These are phyloP conservation scores for Kodamaea neixiangensis DNA, from an alignment of 805 yeast genomes.

Conservation along the genomic window DNA sequence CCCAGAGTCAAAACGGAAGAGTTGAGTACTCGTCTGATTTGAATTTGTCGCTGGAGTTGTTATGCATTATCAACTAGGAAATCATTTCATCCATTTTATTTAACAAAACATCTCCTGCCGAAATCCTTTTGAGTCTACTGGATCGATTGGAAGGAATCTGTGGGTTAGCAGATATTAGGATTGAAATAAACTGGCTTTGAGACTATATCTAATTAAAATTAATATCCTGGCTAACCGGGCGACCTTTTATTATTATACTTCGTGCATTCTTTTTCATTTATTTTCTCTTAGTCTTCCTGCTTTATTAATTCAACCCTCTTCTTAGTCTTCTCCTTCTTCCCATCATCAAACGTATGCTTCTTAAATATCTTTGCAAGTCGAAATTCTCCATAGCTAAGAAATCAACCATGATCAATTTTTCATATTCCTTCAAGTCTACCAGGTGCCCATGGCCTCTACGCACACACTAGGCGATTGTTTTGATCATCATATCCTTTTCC, in stretches of 20 bases:
- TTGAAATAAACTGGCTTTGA: background rate
- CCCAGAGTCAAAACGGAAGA: no score
- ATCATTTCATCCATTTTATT: no score
- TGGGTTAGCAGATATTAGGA: background rate
- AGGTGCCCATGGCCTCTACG: conserved; percentile 69
- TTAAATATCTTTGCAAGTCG: conserved; percentile 79
- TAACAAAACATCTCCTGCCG: no score
- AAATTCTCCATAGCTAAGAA: conserved; percentile 64
- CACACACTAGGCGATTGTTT: conserved; percentile 67
- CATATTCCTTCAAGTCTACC: conserved; percentile 80
- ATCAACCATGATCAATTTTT: conserved; percentile 75
- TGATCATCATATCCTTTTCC: conserved; percentile 72
- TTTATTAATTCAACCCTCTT: background rate
- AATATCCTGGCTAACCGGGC: background rate
- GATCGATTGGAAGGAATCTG: conserved; percentile 75
- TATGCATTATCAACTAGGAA: no score
- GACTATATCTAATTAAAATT: background rate
- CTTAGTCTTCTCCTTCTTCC: conserved; percentile 1
- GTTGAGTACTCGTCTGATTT: no score
- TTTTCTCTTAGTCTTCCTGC: background rate
- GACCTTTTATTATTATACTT: background rate
- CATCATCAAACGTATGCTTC: conserved; percentile 26
- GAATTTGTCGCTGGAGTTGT: no score
- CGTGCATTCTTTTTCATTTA: background rate
- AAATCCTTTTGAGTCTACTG: no score